Conservation (phyloP, 306 rosid genomes). For the Inga oerstediana region DNA sequence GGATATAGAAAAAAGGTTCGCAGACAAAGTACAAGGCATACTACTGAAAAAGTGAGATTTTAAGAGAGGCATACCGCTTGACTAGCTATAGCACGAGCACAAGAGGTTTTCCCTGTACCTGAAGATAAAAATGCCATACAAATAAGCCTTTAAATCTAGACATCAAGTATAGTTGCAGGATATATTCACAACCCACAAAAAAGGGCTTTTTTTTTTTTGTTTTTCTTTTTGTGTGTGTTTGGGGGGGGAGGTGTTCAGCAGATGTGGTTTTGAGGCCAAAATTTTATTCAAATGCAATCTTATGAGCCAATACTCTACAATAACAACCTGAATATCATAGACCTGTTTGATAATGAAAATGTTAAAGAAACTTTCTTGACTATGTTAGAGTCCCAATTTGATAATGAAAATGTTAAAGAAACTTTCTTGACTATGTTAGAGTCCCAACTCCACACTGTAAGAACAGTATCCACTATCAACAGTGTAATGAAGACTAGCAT, state of each 20-base stretch:
- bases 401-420: not conserved
- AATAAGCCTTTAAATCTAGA: slow-evolving; percentile 29
- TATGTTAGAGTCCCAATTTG: slow-evolving; percentile 15
- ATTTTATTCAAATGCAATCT: not conserved
- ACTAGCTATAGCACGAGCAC: slow-evolving; percentile 93
- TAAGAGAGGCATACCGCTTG: slow-evolving; percentile 68
- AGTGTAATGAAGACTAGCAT: not conserved
- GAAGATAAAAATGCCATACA: slow-evolving; percentile 41
- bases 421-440: not conserved
- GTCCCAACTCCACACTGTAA: slow-evolving; percentile 14
- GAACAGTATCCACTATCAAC: slow-evolving; percentile 13
- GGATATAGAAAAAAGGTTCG: slow-evolving; percentile 19
- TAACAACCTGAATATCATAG: slow-evolving; percentile 10
- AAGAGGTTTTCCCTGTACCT: slow-evolving; percentile 97
- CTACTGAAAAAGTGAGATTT: slow-evolving; percentile 9
- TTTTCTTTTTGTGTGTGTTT: not conserved
- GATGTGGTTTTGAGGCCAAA: slow-evolving; percentile 23
- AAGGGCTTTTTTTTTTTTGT: slow-evolving; percentile 6
- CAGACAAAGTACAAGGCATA: slow-evolving; percentile 6
- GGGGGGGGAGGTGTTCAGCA: slow-evolving; percentile 10
- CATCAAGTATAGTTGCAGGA: slow-evolving; percentile 12
- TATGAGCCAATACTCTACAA: slow-evolving; percentile 5
- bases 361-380: not conserved
- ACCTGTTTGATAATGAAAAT: not conserved
- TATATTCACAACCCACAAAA: not conserved